Conservation (phyloP, 106 monocot genomes). For the Triglochin maritima region DNA sequence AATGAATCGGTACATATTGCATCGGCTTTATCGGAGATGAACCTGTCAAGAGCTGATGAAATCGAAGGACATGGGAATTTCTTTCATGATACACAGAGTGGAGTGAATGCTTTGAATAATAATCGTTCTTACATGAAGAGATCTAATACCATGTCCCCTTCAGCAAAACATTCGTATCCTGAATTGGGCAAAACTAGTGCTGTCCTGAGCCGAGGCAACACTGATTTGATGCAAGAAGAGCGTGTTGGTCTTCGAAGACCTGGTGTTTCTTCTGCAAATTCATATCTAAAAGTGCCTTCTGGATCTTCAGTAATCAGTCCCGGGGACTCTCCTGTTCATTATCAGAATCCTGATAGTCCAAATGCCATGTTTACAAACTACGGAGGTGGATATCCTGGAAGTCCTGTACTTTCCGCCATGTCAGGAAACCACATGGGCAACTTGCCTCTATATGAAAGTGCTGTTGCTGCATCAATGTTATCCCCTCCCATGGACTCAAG, state of each 20-base stretch:
- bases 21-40: conserved; percentile 56
- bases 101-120: conserved; percentile 12
- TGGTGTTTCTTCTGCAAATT: conserved; percentile 16
- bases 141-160: conserved; percentile 14
- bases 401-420: conserved; percentile 26
- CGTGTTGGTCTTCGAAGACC: conserved; percentile 21
- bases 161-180: conserved; percentile 10
- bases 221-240: conserved; percentile 6
- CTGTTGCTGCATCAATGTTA: conserved; percentile 26
- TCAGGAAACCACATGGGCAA: conserved; percentile 33
- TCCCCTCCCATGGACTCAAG: conserved; percentile 29
- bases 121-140: conserved; percentile 12
- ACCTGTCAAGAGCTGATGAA: conserved; percentile 34
- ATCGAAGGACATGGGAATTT: conserved; percentile 35
- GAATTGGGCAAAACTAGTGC: conserved; percentile 17
- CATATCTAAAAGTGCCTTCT: conserved; percentile 37
- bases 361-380: conserved; percentile 27
- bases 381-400: conserved; percentile 29
- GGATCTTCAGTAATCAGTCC: conserved; percentile 24
- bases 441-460: conserved; percentile 26
- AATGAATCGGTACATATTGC: conserved; percentile 44
- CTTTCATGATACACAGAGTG: conserved; percentile 30
- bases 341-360: conserved; percentile 31
- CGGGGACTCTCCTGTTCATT: conserved; percentile 32
- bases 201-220: conserved; percentile 17